These are phyloP conservation scores for Puccinia polysora DNA, from an alignment of 1,284 basidiomycete species.

Conservation along the genomic window DNA sequence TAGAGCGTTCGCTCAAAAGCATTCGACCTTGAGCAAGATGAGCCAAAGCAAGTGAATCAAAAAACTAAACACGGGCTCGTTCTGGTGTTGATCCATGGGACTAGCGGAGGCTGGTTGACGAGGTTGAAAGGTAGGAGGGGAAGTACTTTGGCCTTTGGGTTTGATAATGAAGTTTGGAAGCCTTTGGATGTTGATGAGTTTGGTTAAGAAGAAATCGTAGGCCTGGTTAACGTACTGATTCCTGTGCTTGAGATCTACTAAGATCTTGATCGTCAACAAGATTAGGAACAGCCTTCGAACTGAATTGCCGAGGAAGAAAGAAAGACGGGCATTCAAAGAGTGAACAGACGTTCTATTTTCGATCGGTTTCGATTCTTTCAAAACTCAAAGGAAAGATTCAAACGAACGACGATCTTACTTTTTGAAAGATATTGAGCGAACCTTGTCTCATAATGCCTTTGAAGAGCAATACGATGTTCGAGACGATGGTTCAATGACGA, in stretches of 20 bases:
- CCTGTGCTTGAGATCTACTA: constrained; percentile 2
- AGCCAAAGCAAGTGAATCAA: constrained; percentile 1
- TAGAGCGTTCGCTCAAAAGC: too few relatives aligned
- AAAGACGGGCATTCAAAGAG: neutral
- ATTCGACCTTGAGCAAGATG: constrained; percentile 1
- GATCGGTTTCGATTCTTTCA: neutral
- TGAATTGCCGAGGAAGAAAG: neutral
- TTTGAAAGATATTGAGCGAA: constrained; percentile 1
- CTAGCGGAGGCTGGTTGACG: too few relatives aligned
- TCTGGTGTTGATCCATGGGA: neutral
- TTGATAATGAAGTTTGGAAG: neutral
- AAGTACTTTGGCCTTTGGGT: neutral
- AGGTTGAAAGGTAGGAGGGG: neutral
- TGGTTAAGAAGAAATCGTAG: neutral
- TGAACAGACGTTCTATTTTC: neutral
- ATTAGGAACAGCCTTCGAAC: constrained; percentile 16
- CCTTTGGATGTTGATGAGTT: neutral
- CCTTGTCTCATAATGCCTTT: constrained; percentile 7
- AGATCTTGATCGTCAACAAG: constrained; percentile 22
- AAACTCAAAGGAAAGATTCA: neutral
- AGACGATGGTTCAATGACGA: neutral
- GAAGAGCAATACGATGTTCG: constrained; percentile 12
- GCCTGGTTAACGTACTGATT: neutral
- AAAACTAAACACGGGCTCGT: neutral
- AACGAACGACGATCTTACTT: neutral